These are phyloP conservation scores for Fusarium virguliforme DNA, from an alignment of 2,329 filamentous ascomycete genomes.

Conservation along the genomic window DNA sequence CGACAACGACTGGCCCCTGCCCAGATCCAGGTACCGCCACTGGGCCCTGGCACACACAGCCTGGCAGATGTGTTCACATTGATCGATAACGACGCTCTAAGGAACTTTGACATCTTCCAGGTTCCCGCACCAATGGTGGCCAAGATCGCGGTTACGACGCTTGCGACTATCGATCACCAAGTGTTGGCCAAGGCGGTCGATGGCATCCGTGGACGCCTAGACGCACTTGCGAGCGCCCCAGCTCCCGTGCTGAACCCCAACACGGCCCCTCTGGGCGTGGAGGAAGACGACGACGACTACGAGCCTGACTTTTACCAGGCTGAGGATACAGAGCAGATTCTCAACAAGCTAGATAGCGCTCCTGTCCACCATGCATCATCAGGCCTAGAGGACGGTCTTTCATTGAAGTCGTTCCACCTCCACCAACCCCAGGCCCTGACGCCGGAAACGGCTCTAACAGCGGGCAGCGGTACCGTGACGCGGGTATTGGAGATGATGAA, in stretches of 20 bases:
- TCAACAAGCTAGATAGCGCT: conserved; percentile 82
- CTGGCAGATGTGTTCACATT: conserved; percentile 90
- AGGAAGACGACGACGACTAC: conserved; percentile 89
- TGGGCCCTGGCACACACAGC: conserved; percentile 83
- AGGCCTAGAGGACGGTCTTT: conserved; percentile 64
- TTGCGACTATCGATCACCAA: conserved; percentile 79
- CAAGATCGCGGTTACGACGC: conserved; percentile 84
- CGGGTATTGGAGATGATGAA: conserved; percentile 86
- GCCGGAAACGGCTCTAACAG: conserved; percentile 78
- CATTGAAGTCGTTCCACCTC: conserved; percentile 84
- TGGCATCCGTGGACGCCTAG: conserved; percentile 69
- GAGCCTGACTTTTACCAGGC: conserved; percentile 87
- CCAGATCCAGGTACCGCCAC: conserved; percentile 74
- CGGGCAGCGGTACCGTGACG: conserved; percentile 81
- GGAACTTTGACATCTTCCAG: conserved; percentile 85
- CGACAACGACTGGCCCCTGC: conserved; percentile 76
- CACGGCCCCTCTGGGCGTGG: conserved; percentile 74
- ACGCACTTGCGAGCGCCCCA: conserved; percentile 63
- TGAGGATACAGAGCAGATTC: conserved; percentile 83
- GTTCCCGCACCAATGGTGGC: conserved; percentile 83
- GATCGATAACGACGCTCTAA: conserved; percentile 79
- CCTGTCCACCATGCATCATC: conserved; percentile 64
- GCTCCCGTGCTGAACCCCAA: conserved; percentile 69
- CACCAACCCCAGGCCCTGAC: conserved; percentile 83
- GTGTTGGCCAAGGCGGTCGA: conserved; percentile 82